Base-by-base conservation (phyloP, 2,329 filamentous ascomycete genomes). In the Calonectria pseudoturangicola region DNA sequence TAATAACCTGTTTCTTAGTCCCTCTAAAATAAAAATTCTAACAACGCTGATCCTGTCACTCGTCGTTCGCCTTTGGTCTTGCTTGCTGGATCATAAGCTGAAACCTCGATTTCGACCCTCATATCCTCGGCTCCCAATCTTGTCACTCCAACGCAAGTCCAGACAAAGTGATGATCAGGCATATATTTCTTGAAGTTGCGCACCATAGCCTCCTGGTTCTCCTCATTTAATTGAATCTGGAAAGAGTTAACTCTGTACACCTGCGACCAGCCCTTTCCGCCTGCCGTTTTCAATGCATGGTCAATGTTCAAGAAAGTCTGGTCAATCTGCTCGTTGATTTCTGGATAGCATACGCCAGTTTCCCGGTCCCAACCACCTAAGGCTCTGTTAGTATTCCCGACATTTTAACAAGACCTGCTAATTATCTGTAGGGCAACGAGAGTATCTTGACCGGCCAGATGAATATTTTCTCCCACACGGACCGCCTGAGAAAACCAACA, bases 201-300 rank as follows among this genome's bases (percentile, higher is more conserved):
- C 2, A 51, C 56, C 25, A 63, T 54, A 1, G 56, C 25, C 12
- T 41, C 15, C 8, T 43, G 10, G 0, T 33, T 47, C 45, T 68
- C 66, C 21, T 63, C 30, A 27, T 62, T 39, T 13, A 68, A 43
- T 6, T 18, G 66, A 5, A 68, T 25, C 45, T 54, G 45, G 27
- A 63, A 45, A 4, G 66, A 63, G 43, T 63, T 68, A 25, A 54
- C n/a, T 10, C 56, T 45, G 39, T 51, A 63, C 15, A 63, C 56
- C 18, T 68, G 56, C 1, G 43, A 62, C 66, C 54, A 68, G 13
- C 66, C 56, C 25, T 62, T 45, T 6, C 56, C 66, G 4, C 56
- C 45, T 1, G 56, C 33, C n/a, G 50, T 56, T 30, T 48, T 25
- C 2, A 63, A 16, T 7, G 9, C 18, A 4, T 16, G 2, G 13